These are phyloP conservation scores for Tuber magnatum DNA, from an alignment of 495 filamentous ascomycete genomes.

Conservation along the genomic window DNA sequence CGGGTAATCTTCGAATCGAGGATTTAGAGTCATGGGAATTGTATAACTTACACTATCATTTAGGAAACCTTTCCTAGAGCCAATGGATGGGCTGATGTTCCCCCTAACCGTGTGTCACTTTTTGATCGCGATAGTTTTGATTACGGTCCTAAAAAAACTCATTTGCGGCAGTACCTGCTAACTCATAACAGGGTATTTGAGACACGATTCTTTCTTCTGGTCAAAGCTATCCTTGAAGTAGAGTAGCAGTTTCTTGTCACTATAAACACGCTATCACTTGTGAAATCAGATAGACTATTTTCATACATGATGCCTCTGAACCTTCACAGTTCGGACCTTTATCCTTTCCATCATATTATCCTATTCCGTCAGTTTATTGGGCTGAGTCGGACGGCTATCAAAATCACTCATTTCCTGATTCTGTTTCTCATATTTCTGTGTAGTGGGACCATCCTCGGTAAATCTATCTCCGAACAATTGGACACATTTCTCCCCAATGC, in stretches of 20 bases:
- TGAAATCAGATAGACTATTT: conserved; percentile 84
- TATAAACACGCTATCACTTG: no score
- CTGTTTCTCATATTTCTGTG: no score
- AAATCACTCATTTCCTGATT: no score
- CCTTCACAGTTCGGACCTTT: conserved; percentile 77
- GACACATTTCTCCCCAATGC: no score
- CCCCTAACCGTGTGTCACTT: conserved; percentile 84
- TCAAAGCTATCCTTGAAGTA: no score
- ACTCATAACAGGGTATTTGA: conserved; percentile 61
- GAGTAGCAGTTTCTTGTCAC: no score
- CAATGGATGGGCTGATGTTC: background rate
- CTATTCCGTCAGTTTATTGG: conserved; percentile 72
- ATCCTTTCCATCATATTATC: conserved; percentile 69
- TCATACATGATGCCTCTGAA: conserved; percentile 85
- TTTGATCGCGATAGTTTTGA: conserved; percentile 79
- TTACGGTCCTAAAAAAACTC: conserved; percentile 89
- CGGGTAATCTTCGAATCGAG: conserved; percentile 4
- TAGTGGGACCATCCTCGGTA: no score
- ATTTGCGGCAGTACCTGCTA: conserved; percentile 87
- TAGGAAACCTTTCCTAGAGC: background rate
- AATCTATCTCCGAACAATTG: no score
- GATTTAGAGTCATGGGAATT: conserved; percentile 57
- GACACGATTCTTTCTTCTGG: no score
- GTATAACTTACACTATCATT: conserved; percentile 53
- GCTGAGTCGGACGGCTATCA: no score